Evolutionary conservation across 345 rosid species (phyloP), one percentile per base, ranked within the genome.

Genomic region (Populus nigra): DNA sequence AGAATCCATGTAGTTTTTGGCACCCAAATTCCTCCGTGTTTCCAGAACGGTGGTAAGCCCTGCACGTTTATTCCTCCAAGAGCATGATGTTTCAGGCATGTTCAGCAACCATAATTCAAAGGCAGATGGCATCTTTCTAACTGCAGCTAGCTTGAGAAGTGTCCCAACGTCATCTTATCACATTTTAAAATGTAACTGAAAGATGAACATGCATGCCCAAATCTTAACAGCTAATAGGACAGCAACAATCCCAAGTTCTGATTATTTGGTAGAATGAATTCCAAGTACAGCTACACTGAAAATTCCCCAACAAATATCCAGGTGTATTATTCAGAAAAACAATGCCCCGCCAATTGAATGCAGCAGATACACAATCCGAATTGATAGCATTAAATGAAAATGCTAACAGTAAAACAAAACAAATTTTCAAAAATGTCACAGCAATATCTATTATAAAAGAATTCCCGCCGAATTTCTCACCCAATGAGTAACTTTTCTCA

Each of bases 401-500:
- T 53, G 74, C 71, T 17, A 76, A 67, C n/a, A 23, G 49, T 43
- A 75, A 65, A 67, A 68, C 72, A 29, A 29, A 61, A 75, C 22
- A 59, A 72, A 73, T 36, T 81, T 33, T 76, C 71, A 76, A 75
- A 49, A 59, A 1, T 69, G 36, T 68, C 69, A 49, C 65, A 62
- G 78, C 78, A 83, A 65, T 39, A 62, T 75, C 75, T 81, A 68
- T 82, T 77, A 72, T 41, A 55, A 16, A 39, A 65, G 29, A 59
- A 49, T 57, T 35, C 59, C 39, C 4, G 31, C 4, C 1, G 69
- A 49, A 79, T 25, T 69, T 77, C 83, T 94, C 86, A 93, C 63
- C 98, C 97, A 62, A 94, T 80, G 82, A 94, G 65, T 81, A 93
- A 78, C 87, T 94, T 93, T 90, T 90, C 74, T 91, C 97, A 33